These are phyloP conservation scores for Saitozyma podzolica DNA, from an alignment of 768 basidiomycete genomes.

Conservation along the genomic window DNA sequence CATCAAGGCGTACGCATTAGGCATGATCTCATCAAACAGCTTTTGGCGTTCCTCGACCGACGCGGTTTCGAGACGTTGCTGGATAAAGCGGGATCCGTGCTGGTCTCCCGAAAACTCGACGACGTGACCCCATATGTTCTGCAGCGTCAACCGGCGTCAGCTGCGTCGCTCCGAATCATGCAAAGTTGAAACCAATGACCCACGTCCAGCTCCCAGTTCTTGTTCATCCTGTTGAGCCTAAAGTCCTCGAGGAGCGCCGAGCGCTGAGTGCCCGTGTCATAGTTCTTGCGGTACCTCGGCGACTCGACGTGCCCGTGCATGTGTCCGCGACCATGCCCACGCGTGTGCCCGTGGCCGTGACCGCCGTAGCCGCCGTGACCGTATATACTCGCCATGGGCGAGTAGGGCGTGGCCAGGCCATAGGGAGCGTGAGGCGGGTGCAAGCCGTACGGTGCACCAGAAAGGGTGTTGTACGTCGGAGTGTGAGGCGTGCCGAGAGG, in stretches of 20 bases:
- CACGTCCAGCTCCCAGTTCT: constrained; percentile 80
- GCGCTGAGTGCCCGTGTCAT: not conserved
- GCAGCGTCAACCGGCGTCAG: constrained; percentile 1
- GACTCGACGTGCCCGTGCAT: too few species aligned
- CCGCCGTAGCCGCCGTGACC: too few species aligned
- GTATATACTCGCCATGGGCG: too few species aligned
- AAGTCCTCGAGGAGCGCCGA: constrained; percentile 83
- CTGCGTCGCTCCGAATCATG: not conserved
- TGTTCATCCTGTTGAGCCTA: constrained; percentile 67
- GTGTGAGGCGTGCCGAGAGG: too few species aligned
- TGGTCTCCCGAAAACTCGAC: constrained; percentile 93
- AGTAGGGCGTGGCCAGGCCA: too few species aligned
- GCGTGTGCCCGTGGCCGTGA: too few species aligned
- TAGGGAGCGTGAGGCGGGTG: too few species aligned
- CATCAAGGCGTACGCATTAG: constrained; percentile 73
- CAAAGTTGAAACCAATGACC: constrained; percentile 40
- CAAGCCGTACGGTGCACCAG: too few species aligned
- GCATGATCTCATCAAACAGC: constrained; percentile 85
- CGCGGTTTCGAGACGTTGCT: constrained; percentile 76
- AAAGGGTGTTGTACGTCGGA: too few species aligned
- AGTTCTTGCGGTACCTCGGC: too few species aligned
- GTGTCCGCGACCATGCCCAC: too few species aligned
- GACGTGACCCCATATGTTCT: constrained; percentile 84
- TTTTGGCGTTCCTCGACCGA: constrained; percentile 73
- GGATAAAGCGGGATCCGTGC: constrained; percentile 97